These are phyloP conservation scores for Aspergillus alliaceus DNA, from an alignment of 2,329 filamentous ascomycete species.

Conservation along the genomic window DNA sequence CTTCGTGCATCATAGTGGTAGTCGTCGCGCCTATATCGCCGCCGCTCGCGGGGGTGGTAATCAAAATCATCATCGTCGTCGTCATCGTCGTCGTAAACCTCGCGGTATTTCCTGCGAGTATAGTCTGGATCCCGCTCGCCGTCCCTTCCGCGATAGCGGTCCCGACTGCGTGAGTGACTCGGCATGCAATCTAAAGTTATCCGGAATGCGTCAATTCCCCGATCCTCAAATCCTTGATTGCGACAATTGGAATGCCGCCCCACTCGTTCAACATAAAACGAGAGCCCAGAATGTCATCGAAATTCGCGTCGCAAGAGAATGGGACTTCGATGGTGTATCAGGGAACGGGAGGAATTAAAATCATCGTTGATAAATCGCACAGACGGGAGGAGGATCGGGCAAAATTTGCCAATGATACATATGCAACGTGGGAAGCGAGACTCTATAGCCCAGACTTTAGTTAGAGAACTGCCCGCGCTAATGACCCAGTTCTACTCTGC, in stretches of 20 bases:
- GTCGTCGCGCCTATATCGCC: conserved; percentile 22
- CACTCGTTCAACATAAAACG: background rate
- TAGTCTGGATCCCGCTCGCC: conserved; percentile 20
- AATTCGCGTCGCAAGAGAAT: background rate
- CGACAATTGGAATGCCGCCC: background rate
- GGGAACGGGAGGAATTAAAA: background rate
- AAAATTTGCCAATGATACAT: background rate
- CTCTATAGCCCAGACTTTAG: background rate
- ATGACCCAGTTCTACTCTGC: background rate
- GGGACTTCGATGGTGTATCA: background rate
- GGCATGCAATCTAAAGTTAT: conserved; percentile 28
- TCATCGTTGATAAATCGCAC: background rate
- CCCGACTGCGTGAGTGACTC: conserved; percentile 33
- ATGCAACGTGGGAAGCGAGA: background rate
- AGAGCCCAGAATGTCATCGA: background rate
- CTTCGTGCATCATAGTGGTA: conserved; percentile 11
- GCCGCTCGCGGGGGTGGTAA: conserved; percentile 17
- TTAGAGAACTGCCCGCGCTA: background rate
- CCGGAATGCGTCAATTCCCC: conserved; percentile 5
- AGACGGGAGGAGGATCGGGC: background rate
- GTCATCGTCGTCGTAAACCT: conserved; percentile 24
- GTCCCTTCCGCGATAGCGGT: conserved; percentile 28
- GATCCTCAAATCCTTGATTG: background rate
- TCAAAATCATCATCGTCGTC: conserved; percentile 22
- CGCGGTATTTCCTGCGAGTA: conserved; percentile 16